Conservation (phyloP, 371 early-diverging fungal genomes). For the Saksenaea vasiformis region DNA sequence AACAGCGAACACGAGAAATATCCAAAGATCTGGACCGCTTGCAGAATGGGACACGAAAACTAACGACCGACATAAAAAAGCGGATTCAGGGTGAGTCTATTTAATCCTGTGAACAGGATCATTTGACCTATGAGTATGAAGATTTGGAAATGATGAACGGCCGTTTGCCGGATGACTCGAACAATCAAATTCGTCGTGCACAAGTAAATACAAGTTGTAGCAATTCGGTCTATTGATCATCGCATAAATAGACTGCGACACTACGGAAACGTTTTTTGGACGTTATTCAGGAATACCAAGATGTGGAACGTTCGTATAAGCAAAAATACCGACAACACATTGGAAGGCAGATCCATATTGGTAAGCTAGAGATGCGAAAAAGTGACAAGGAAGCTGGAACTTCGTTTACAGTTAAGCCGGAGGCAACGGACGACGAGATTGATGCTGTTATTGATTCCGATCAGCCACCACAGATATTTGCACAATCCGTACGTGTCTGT, state of each 20-base stretch:
- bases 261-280: conserved; percentile 80
- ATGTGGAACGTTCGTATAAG: conserved; percentile 75
- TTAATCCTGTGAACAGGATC: neutral
- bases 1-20: conserved; percentile 34
- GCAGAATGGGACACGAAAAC: conserved; percentile 30
- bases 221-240: neutral
- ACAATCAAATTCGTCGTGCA: conserved; percentile 33
- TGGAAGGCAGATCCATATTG: conserved; percentile 81
- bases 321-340: conserved; percentile 80
- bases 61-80: conserved; percentile 30
- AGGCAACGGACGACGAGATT: conserved; percentile 76
- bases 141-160: conserved; percentile 31
- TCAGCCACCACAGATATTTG: conserved; percentile 70
- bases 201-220: conserved; percentile 20
- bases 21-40: conserved; percentile 31
- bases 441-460: conserved; percentile 71
- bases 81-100: conserved; percentile 28
- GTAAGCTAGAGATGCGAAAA: conserved; percentile 29
- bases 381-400: neutral
- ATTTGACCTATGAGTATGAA: neutral
- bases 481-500: conserved; percentile 61
- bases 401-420: conserved; percentile 65
- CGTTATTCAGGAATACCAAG: conserved; percentile 77
- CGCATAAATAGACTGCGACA: conserved; percentile 51
- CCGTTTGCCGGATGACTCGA: conserved; percentile 21